Evolutionary conservation across 352 stramenopile genomes (phyloP), one percentile per base, ranked within the genome.

Genomic region (Phytophthora cactorum): DNA sequence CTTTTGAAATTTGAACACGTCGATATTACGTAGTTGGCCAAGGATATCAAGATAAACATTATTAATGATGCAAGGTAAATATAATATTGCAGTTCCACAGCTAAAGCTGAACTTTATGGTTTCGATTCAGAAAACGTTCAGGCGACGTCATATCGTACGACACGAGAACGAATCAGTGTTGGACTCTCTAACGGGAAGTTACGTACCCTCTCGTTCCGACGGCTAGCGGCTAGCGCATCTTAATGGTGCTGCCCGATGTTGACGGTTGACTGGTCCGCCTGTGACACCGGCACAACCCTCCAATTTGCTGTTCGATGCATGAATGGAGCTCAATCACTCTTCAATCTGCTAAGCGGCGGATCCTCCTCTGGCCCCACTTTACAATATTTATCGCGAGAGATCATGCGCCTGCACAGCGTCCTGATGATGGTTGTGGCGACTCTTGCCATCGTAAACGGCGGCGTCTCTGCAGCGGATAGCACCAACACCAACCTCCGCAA

Each of bases 371-470:
- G n/a, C n/a, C 28, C 49, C 29, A 28, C 49, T 41, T 9, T 8
- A 55, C 4, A 49, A 25, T 38, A 54, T 43, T 17, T 25, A 25
- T 39, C 36, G 11, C 55, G 34, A 39, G 6, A 15, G n/a, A 12
- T 3, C 15, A 68, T 68, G 60, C 50, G 39, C 3, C 44, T 68
- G 7, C 44, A 52, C 27, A 53, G 45, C 41, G 27, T 64, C 12
- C 31, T 70, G 27, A 43, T 59, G 22, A 8, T 65, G 25, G 47
- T 39, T 46, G 31, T 36, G 5, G 31, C 47, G 10, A 44, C 25
- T 50, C 28, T 59, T 14, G 52, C 52, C 3, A 27, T 32, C 12
- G 10, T 38, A 15, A 59, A 34, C 6, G 50, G 50, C 2, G 14
- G 12, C 15, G 29, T 55, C n/a, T 55, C 31, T 22, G 50, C n/a